These are phyloP conservation scores for Arthrobotrys entomopaga DNA, from an alignment of 2,329 filamentous ascomycete species.

Conservation along the genomic window DNA sequence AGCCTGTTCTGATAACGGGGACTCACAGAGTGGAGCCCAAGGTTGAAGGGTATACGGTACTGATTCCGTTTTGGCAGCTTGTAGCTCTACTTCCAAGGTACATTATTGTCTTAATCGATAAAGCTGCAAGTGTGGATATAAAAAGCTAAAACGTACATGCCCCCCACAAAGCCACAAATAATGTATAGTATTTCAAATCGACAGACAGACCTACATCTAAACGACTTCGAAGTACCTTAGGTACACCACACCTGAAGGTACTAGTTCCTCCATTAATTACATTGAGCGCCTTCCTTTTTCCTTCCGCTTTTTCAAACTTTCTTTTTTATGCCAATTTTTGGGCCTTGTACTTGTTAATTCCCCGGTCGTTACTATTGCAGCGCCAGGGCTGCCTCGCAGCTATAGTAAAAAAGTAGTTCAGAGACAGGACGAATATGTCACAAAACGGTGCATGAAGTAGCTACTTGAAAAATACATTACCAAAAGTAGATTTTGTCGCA, in stretches of 20 bases:
- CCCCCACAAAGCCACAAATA: too few species aligned
- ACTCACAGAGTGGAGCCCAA: neutral
- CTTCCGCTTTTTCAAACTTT: too few species aligned
- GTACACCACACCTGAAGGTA: too few species aligned
- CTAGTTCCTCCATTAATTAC: too few species aligned
- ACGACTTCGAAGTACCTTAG: too few species aligned
- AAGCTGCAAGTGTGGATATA: neutral
- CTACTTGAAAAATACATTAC: constrained; percentile 36
- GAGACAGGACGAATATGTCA: too few species aligned
- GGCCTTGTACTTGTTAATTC: too few species aligned
- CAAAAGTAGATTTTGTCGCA: constrained; percentile 24
- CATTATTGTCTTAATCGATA: constrained; percentile 2
- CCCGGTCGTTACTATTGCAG: constrained; percentile 1
- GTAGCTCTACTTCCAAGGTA: constrained; percentile 20
- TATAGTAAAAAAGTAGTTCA: neutral
- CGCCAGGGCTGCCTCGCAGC: neutral
- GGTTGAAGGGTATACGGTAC: neutral
- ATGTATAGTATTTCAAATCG: too few species aligned
- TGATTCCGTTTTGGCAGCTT: neutral
- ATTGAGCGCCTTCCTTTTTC: too few species aligned
- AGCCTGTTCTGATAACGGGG: constrained; percentile 1
- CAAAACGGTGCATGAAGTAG: neutral
- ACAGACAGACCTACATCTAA: too few species aligned
- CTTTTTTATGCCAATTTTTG: too few species aligned
- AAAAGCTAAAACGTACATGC: too few species aligned